phyloP scores from a whole-genome alignment of 139 green algal species.

The Diplosphaera chodatii region DNA sequence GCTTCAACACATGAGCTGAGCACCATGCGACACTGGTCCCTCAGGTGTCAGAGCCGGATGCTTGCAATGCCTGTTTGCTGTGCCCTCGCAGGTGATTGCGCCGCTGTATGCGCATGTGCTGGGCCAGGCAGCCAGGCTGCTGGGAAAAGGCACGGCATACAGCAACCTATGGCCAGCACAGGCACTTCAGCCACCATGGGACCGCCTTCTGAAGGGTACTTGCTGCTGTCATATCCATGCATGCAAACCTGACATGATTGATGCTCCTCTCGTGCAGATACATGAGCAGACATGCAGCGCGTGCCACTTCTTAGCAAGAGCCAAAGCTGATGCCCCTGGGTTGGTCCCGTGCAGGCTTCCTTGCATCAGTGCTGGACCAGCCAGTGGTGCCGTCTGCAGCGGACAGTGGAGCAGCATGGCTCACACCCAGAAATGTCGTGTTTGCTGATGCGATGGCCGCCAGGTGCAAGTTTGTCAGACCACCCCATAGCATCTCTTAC shows the following conservation, averaged over 20 bases:
- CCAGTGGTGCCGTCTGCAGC: background rate
- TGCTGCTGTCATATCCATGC: too few species aligned
- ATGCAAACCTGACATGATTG: too few species aligned
- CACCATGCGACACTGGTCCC: too few species aligned
- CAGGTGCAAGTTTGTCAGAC: background rate
- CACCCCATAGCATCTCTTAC: too few species aligned
- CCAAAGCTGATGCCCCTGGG: too few species aligned
- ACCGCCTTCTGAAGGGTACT: background rate
- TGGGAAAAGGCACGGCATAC: slow-evolving; percentile 38
- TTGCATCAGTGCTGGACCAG: background rate
- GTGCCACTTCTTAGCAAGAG: too few species aligned
- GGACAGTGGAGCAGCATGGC: slow-evolving; percentile 24
- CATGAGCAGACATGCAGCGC: too few species aligned
- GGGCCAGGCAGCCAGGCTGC: slow-evolving; percentile 20
- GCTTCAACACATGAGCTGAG: too few species aligned
- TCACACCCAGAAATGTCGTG: slow-evolving; percentile 24
- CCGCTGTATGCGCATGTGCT: slow-evolving; percentile 50
- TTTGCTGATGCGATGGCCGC: background rate
- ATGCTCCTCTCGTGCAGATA: too few species aligned
- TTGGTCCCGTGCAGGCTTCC: too few species aligned
- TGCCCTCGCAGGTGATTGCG: slow-evolving; percentile 22
- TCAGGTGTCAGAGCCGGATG: too few species aligned
- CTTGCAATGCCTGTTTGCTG: background rate
- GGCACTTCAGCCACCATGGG: background rate
- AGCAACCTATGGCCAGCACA: background rate